Evolutionary conservation across 306 rosid genomes (phyloP).

Genomic region (Hippophae gyantsensis): DNA sequence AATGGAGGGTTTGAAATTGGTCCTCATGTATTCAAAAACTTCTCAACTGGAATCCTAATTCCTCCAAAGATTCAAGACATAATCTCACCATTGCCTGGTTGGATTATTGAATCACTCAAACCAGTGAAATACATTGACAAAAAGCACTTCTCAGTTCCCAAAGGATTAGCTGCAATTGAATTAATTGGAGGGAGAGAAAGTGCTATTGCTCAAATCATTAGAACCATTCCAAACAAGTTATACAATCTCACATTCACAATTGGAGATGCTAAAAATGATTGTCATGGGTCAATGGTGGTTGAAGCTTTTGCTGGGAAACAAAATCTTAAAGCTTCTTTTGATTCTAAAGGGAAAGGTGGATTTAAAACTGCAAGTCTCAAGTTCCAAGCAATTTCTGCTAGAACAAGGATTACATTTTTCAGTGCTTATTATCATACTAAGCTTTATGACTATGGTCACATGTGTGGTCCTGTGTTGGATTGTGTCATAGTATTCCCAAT

Average conservation of each 20-base stretch:
- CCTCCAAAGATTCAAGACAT: slow-evolving; percentile 30
- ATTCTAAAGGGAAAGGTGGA: slow-evolving; percentile 35
- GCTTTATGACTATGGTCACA: slow-evolving; percentile 27
- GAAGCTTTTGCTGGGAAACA: slow-evolving; percentile 41
- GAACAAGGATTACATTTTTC: slow-evolving; percentile 37
- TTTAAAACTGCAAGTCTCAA: slow-evolving; percentile 29
- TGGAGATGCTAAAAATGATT: slow-evolving; percentile 49
- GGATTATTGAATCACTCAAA: slow-evolving; percentile 48
- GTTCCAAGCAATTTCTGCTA: slow-evolving; percentile 26
- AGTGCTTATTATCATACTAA: slow-evolving; percentile 41
- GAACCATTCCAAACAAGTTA: slow-evolving; percentile 29
- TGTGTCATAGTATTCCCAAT: slow-evolving; percentile 31
- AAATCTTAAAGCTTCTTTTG: slow-evolving; percentile 26
- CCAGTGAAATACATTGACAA: slow-evolving; percentile 41
- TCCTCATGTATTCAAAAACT: slow-evolving; percentile 41
- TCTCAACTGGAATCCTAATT: slow-evolving; percentile 41
- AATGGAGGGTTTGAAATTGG: slow-evolving; percentile 42
- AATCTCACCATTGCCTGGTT: slow-evolving; percentile 44
- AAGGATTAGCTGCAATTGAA: slow-evolving; percentile 35
- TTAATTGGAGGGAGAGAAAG: slow-evolving; percentile 42
- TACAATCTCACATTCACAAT: slow-evolving; percentile 39
- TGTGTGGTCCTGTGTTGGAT: slow-evolving; percentile 55
- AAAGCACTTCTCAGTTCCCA: slow-evolving; percentile 41
- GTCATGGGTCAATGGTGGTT: slow-evolving; percentile 43
- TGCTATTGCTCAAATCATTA: slow-evolving; percentile 45